Conservation (phyloP, 768 basidiomycete species). For the Boletus rubescentipes region DNA sequence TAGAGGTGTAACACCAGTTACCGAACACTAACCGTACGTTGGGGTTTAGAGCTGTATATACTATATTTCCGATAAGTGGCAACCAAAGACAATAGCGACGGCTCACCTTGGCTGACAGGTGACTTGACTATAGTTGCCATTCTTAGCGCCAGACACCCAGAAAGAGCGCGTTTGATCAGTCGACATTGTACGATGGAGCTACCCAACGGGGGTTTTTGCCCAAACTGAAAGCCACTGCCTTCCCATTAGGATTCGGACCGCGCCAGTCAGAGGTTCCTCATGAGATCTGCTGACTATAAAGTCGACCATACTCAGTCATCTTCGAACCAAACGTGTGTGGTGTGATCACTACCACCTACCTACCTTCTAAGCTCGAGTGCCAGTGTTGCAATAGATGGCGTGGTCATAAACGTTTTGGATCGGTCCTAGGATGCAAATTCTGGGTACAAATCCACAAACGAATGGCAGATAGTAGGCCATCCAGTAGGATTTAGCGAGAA, state of each 20-base stretch:
- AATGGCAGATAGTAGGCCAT: not conserved
- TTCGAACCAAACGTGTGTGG: not conserved
- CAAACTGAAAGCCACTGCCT: not conserved
- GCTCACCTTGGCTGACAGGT: constrained; percentile 20
- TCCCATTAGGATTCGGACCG: constrained; percentile 9
- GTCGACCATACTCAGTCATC: not conserved
- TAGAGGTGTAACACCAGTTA: not conserved
- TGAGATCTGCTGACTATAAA: not conserved
- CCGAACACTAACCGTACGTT: constrained; percentile 7
- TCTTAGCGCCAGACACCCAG: constrained; percentile 3
- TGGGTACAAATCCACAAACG: constrained; percentile 1
- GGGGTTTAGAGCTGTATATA: not conserved
- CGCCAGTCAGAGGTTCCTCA: not conserved
- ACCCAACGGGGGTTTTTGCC: not conserved
- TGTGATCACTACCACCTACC: not conserved
- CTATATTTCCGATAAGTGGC: constrained; percentile 12
- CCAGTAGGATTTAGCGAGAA: not conserved
- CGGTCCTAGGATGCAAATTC: not conserved
- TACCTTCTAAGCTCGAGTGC: not conserved
- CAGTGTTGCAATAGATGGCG: not conserved
- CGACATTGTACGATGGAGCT: constrained; percentile 5
- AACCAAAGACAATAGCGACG: constrained; percentile 16
- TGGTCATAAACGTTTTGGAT: not conserved
- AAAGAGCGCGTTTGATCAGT: not conserved
- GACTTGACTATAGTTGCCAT: constrained; percentile 13